These are phyloP conservation scores for Neolentinus lepideus DNA, from an alignment of 1,284 basidiomycete genomes.

Conservation along the genomic window DNA sequence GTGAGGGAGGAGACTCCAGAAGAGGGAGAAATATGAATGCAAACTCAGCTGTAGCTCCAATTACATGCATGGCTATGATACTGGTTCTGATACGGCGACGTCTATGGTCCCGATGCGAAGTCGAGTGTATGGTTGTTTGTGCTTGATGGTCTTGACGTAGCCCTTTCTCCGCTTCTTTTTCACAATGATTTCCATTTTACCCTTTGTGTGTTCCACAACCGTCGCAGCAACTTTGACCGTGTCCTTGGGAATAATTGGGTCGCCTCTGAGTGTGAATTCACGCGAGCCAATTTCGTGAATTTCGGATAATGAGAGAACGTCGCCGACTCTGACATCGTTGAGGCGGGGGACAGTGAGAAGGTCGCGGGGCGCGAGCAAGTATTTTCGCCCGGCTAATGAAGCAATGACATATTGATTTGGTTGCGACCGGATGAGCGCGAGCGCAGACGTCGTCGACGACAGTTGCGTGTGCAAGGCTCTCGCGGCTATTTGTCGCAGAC, in stretches of 20 bases:
- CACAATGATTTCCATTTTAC: constrained; percentile 82
- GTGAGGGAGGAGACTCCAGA: constrained; percentile 62
- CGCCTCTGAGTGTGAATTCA: constrained; percentile 86
- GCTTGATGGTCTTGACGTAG: constrained; percentile 75
- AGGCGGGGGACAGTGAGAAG: constrained; percentile 89
- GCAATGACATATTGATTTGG: constrained; percentile 88
- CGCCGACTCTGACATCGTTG: constrained; percentile 76
- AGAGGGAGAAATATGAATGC: constrained; percentile 70
- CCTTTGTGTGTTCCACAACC: constrained; percentile 95
- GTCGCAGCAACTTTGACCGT: constrained; percentile 78
- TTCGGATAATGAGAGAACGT: constrained; percentile 77
- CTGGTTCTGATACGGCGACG: constrained; percentile 20
- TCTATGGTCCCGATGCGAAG: constrained; percentile 75
- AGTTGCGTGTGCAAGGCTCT: constrained; percentile 25
- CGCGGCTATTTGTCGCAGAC: constrained; percentile 16
- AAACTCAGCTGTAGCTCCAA: not conserved
- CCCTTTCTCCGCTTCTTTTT: constrained; percentile 99
- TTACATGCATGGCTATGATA: constrained; percentile 2
- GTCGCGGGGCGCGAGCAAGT: constrained; percentile 86
- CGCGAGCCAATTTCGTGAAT: constrained; percentile 93
- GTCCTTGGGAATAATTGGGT: constrained; percentile 50
- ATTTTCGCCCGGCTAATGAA: constrained; percentile 82
- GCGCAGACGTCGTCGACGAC: constrained; percentile 36
- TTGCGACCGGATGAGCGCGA: constrained; percentile 69
- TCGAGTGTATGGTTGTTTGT: constrained; percentile 93